A percentile compares a stretch with the other conserved stretches of the same genome.
Evolutionary conservation across 371 early-diverging fungal species (phyloP).

Genomic region (Nosema bombycis): DNA sequence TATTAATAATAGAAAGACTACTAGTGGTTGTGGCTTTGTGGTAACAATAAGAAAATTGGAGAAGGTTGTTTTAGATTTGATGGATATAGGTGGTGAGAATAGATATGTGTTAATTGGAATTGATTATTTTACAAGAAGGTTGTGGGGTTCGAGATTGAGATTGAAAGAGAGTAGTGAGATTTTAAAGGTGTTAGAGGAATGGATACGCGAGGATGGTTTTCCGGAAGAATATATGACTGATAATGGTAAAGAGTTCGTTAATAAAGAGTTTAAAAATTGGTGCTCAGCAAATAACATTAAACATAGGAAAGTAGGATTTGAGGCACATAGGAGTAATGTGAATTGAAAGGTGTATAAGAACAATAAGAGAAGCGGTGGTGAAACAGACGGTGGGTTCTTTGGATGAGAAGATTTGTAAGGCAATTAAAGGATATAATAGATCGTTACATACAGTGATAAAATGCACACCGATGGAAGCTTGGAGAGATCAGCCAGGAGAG

Average conservation of each 20-base stretch:
- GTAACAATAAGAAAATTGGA: conserved; percentile 12
- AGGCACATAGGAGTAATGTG: conserved; percentile 33
- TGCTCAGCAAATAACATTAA: neutral
- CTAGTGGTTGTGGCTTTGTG: neutral
- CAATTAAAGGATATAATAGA: conserved; percentile 4
- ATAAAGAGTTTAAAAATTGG: neutral
- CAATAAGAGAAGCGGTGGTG: conserved; percentile 21
- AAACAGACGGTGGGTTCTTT: neutral
- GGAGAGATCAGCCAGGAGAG: neutral
- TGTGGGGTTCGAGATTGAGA: conserved; percentile 4
- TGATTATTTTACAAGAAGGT: conserved; percentile 33
- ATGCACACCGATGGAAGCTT: conserved; percentile 19
- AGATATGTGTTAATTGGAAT: neutral
- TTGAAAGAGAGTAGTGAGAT: neutral
- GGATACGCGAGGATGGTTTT: neutral
- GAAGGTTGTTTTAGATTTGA: conserved; percentile 4
- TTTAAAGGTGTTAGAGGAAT: neutral
- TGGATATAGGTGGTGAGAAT: conserved; percentile 1
- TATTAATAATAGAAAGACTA: conserved; percentile 28
- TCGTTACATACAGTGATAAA: conserved; percentile 6
- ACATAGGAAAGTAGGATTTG: conserved; percentile 1
- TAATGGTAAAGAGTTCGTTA: conserved; percentile 38
- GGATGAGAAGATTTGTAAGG: neutral
- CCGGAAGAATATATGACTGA: conserved; percentile 40
- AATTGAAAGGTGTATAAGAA: conserved; percentile 34